Percentiles rank a stretch among this genome's conserved stretches.
Evolutionary conservation across 148 eudicot species (phyloP).

Genomic region (Nepenthes gracilis): DNA sequence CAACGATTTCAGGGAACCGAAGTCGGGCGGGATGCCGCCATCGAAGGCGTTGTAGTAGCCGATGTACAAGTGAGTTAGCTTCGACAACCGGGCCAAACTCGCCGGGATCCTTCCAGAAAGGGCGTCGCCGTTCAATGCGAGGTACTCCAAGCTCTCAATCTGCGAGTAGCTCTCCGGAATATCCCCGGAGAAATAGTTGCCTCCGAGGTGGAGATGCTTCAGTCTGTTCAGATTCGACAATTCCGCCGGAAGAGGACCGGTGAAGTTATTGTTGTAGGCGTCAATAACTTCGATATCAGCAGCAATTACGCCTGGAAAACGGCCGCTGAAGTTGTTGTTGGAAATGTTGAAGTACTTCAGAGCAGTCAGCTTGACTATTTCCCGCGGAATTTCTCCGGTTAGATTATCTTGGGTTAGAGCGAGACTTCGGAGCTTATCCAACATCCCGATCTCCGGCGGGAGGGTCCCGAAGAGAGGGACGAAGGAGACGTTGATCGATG

Average conservation of each 20-base stretch:
- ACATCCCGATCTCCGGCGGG: slow-evolving; percentile 39
- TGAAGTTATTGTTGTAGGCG: slow-evolving; percentile 59
- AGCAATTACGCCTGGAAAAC: slow-evolving; percentile 20
- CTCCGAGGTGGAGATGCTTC: slow-evolving; percentile 33
- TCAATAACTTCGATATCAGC: slow-evolving; percentile 35
- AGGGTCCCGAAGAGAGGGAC: slow-evolving; percentile 35
- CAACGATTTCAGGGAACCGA: slow-evolving; percentile 17
- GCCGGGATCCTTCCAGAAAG: slow-evolving; percentile 24
- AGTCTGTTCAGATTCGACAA: slow-evolving; percentile 21
- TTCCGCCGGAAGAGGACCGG: slow-evolving; percentile 42
- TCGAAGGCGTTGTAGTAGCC: slow-evolving; percentile 16
- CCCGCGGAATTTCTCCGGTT: slow-evolving; percentile 42
- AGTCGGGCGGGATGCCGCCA: slow-evolving; percentile 31
- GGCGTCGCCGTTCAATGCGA: slow-evolving; percentile 13
- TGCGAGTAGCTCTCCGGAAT: slow-evolving; percentile 50
- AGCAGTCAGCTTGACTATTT: slow-evolving; percentile 20
- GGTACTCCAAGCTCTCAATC: slow-evolving; percentile 13
- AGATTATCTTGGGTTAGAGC: slow-evolving; percentile 30
- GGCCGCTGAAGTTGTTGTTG: slow-evolving; percentile 28
- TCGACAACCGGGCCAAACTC: slow-evolving; percentile 16
- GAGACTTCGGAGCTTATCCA: slow-evolving; percentile 33
- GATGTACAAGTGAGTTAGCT: slow-evolving; percentile 8
- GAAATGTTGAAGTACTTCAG: slow-evolving; percentile 45
- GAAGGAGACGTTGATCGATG: slow-evolving; percentile 27
- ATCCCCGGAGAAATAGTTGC: slow-evolving; percentile 63